Base-by-base conservation (phyloP, 352 stramenopile genomes). In the Globisporangium nodosum region DNA sequence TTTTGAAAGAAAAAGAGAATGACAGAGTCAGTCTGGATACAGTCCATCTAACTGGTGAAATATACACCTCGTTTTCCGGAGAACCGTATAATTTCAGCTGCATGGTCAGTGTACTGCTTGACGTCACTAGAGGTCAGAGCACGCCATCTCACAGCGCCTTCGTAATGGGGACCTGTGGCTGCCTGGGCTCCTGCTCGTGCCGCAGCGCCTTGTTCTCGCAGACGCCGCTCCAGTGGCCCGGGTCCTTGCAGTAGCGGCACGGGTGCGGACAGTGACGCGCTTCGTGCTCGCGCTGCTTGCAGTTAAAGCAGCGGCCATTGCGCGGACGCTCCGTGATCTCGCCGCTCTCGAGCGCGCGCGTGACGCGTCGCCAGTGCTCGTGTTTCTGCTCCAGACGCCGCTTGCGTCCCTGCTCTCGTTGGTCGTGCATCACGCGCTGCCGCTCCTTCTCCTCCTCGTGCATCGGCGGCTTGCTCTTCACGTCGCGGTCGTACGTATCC, bases 301-400 rank as follows among this genome's bases (percentile, higher is more conserved):
- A 95, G 68, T 95, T 95, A 72, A 83, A 95, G 68, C 85, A 95
- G 12, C 75, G 74, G 15, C 77, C 76, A 20, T 83, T 78, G 35
- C 76, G 74, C 24, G 83, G 84, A 27, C 60, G 69, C 50, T 82
- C 71, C 3, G 54, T 49, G 45, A 81, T 60, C 49, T 90, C 73
- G 51, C 81, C 81, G 1, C 52, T 56, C 20, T 78, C 63, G 27
- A 91, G 54, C 5, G 80, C 80, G 20, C 72, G 63, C 16, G 66
- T 58, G 13, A 87, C 66, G 58, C 74, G 73, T 6, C 72, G 56
- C 81, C 81, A 92, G 33, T 62, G 60, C 53, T 84, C 71, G 37
- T 74, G 53, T 52, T 85, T 89, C 64, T 84, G 89, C 55, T 87
- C 81, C 5, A 88, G 60, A 40, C 86, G 85, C 54, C 85, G 78